phyloP scores from a whole-genome alignment of 1,284 basidiomycete genomes.

The Apiotrichum veenhuisii region DNA sequence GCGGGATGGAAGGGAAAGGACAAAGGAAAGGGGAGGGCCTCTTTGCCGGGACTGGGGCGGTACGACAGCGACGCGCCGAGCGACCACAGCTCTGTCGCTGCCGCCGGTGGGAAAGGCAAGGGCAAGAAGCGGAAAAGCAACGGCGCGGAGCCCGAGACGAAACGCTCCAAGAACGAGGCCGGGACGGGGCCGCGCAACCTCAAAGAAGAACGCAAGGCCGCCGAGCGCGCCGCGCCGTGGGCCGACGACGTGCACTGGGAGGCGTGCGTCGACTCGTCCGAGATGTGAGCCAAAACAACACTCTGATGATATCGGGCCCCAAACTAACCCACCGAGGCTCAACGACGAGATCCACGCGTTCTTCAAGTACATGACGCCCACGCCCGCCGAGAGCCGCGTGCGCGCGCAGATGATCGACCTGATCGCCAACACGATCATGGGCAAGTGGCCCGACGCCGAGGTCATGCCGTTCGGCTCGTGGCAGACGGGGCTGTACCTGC shows the following conservation, averaged over 20 bases:
- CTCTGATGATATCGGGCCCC: conserved; percentile 9
- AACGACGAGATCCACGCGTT: conserved; percentile 82
- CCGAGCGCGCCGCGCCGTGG: conserved; percentile 73
- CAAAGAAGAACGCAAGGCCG: conserved; percentile 59
- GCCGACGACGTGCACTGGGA: conserved; percentile 71
- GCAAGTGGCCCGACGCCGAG: conserved; percentile 71
- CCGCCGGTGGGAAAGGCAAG: background rate
- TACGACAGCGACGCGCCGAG: background rate
- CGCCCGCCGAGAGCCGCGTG: conserved; percentile 75
- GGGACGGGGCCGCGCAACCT: conserved; percentile 55
- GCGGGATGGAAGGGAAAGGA: background rate
- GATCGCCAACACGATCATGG: conserved; percentile 64
- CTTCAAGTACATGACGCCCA: conserved; percentile 81
- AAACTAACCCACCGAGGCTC: conserved; percentile 55
- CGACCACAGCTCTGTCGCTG: background rate
- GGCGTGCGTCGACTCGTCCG: conserved; percentile 69
- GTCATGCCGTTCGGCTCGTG: conserved; percentile 89
- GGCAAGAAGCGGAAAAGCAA: conserved; percentile 8
- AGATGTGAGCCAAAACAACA: conserved; percentile 59
- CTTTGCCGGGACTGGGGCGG: background rate
- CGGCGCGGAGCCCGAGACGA: conserved; percentile 2
- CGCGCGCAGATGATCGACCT: conserved; percentile 70
- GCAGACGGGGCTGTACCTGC: conserved; percentile 90
- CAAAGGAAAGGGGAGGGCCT: background rate
- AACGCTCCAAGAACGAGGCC: background rate